Evolutionary conservation across 495 filamentous ascomycete genomes (phyloP), one percentile per base, ranked within the genome.

Genomic region (Massariosphaeria phaeospora): DNA sequence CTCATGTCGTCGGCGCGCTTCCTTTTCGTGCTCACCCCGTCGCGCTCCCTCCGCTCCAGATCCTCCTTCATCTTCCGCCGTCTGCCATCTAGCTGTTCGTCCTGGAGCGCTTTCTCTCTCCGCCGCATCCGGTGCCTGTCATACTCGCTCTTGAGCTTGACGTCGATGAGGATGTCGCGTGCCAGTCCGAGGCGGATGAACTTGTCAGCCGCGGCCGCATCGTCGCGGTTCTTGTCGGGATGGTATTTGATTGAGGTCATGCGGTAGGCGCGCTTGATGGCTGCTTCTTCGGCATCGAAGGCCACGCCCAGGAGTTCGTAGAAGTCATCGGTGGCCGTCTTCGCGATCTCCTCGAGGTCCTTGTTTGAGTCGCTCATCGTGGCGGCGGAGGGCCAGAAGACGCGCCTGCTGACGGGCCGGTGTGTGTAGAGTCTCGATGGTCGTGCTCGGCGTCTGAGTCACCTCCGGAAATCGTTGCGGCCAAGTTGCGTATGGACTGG

Each of bases 221-320:
- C 74, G 63, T 78, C 78, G 33, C 76, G 69, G 64, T 84, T 78
- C 71, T 85, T 86, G 75, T 95, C 91, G 9, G 93, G 93, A 68
- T 98, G 93, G 67, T 89, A 88, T 68, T 86, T 89, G 9, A 96
- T 75, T 0, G 94, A 88, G 3, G 89, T 85, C 66, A 86, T 88
- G 30, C 90, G 83, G 73, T 95, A 98, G 40, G 88, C 89, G 47
- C 83, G 81, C 50, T 90, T 86, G 63, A 98, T 81, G 55, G 95
- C 85, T 25, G 81, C 68, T 26, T 84, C 77, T 10, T 77, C 77
- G 23, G 85, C 81, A 15, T 79, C 76, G 33, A 77, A 76, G 13
- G 79, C 74, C 40, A 96, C 66, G 20, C 76, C 78, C 17, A 97
- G 84, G 48, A 95, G 80, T 33, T 77, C 81, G 70, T 98, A 98